Evolutionary conservation across 768 basidiomycete genomes (phyloP).

Genomic region (Imleria badia): DNA sequence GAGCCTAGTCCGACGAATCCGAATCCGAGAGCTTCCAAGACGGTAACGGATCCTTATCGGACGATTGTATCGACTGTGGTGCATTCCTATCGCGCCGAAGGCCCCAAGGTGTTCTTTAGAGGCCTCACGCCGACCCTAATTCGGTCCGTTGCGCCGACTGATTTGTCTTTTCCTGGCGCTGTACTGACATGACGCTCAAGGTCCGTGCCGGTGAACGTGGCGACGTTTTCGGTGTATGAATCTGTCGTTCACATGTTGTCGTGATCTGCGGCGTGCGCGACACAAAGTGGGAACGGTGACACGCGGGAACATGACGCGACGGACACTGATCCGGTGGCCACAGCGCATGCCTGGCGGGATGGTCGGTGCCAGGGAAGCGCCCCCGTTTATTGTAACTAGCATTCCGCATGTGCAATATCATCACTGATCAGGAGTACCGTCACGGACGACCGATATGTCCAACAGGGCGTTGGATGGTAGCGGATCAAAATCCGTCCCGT

Average conservation of each 20-base stretch:
- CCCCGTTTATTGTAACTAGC: too few relatives aligned
- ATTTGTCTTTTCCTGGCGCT: neutral
- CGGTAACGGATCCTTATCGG: slow-evolving; percentile 51
- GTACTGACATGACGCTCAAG: slow-evolving; percentile 33
- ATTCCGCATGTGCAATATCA: too few relatives aligned
- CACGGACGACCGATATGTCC: too few relatives aligned
- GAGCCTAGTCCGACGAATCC: neutral
- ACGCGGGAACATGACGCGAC: neutral
- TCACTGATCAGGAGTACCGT: too few relatives aligned
- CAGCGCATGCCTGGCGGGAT: neutral
- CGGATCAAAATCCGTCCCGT: too few relatives aligned
- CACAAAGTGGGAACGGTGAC: too few relatives aligned
- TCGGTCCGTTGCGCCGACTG: slow-evolving; percentile 42
- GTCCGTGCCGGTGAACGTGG: slow-evolving; percentile 86
- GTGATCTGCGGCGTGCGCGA: neutral
- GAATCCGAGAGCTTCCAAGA: neutral
- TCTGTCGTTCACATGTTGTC: slow-evolving; percentile 45
- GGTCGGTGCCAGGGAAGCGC: too few relatives aligned
- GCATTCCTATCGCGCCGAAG: slow-evolving; percentile 63
- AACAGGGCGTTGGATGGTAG: too few relatives aligned
- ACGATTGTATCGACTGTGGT: slow-evolving; percentile 57
- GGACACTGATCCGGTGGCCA: neutral
- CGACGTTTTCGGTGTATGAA: slow-evolving; percentile 76
- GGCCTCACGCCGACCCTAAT: slow-evolving; percentile 82
- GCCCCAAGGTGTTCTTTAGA: slow-evolving; percentile 66